A percentile compares a stretch with the other conserved stretches of the same genome.
Conservation (phyloP, 805 yeast species). For the Zygoascus biomembranicola region DNA sequence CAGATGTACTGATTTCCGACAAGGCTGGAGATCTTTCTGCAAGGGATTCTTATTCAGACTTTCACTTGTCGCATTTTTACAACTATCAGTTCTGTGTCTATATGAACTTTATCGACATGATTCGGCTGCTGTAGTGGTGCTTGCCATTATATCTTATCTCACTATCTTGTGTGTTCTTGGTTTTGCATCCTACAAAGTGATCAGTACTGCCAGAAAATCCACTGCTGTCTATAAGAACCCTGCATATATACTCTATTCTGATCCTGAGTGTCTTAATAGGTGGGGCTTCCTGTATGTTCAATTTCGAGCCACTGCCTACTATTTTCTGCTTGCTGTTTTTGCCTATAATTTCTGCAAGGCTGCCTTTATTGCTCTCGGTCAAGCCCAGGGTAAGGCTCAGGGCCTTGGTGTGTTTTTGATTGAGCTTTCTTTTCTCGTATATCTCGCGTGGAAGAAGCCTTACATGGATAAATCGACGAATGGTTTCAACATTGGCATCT, state of each 20-base stretch:
- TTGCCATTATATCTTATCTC: constrained; percentile 64
- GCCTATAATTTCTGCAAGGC: constrained; percentile 64
- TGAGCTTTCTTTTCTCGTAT: constrained; percentile 63
- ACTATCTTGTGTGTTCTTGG: constrained; percentile 50
- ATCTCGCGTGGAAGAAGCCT: constrained; percentile 68
- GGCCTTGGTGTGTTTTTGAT: constrained; percentile 67
- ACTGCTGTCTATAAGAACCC: constrained; percentile 73
- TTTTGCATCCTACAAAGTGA: constrained; percentile 70
- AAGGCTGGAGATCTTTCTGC: constrained; percentile 73
- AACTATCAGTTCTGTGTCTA: constrained; percentile 65
- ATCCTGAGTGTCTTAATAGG: constrained; percentile 66
- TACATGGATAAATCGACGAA: constrained; percentile 93
- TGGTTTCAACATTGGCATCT: constrained; percentile 81
- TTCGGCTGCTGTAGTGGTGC: constrained; percentile 72
- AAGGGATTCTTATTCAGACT: constrained; percentile 86
- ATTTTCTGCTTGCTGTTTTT: constrained; percentile 64
- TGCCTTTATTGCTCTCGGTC: constrained; percentile 79
- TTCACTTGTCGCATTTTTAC: constrained; percentile 80
- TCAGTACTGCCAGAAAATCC: constrained; percentile 67
- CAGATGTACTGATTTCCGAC: constrained; percentile 68
- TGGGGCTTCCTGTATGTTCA: constrained; percentile 92
- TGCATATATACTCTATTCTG: constrained; percentile 85
- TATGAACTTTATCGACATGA: constrained; percentile 87
- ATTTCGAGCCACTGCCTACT: constrained; percentile 79
- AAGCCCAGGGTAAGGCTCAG: constrained; percentile 70